Conservation (phyloP, 495 filamentous ascomycete species). For the Aspergillus avenaceus region DNA sequence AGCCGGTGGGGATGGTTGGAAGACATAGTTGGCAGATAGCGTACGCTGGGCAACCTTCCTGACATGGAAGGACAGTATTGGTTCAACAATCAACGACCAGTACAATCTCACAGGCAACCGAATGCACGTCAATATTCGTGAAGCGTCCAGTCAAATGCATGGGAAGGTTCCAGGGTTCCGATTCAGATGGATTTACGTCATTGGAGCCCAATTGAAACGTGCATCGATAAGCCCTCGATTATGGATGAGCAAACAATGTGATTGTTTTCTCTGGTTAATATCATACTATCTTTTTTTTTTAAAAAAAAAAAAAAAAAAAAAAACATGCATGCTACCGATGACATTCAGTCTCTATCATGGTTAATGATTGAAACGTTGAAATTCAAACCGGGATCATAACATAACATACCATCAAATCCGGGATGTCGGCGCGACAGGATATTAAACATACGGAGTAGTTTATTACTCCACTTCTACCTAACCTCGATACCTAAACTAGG, state of each 20-base stretch:
- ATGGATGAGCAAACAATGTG: not conserved
- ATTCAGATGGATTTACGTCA: constrained; percentile 4
- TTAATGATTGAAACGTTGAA: too few species aligned
- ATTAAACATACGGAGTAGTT: too few species aligned
- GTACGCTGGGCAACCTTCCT: not conserved
- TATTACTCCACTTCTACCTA: not conserved
- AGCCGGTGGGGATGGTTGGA: too few species aligned
- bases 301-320: too few species aligned
- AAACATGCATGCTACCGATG: too few species aligned
- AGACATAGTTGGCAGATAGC: not conserved
- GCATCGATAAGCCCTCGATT: not conserved
- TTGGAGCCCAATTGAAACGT: constrained; percentile 4
- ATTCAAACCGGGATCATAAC: too few species aligned
- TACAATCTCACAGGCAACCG: not conserved
- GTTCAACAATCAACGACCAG: too few species aligned
- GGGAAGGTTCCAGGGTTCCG: not conserved
- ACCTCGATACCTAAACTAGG: not conserved
- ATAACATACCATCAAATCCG: not conserved
- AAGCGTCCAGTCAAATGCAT: not conserved
- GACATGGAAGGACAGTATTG: not conserved
- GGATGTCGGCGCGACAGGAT: not conserved
- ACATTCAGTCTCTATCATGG: too few species aligned
- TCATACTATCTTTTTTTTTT: too few species aligned
- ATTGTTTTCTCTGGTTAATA: not conserved
- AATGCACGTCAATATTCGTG: not conserved